A percentile compares a stretch with the other conserved stretches of the same genome.
phyloP scores from a whole-genome alignment of 2,329 filamentous ascomycete species.

The Helotiales sp. region DNA sequence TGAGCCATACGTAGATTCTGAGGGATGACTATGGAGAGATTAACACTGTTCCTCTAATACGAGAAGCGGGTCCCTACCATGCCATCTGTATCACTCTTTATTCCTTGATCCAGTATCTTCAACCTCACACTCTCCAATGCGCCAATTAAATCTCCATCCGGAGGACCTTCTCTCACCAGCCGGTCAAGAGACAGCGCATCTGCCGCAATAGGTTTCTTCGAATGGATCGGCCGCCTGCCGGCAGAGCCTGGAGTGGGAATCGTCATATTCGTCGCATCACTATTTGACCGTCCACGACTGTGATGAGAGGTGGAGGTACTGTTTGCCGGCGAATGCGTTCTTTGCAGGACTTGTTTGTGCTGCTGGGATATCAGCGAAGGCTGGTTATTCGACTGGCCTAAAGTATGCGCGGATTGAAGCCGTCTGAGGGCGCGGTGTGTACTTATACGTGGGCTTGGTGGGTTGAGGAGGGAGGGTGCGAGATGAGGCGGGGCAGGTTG shows the following conservation, averaged over 20 bases:
- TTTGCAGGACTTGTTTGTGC: slow-evolving; percentile 53
- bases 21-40: slow-evolving; percentile 71
- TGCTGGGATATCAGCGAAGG: slow-evolving; percentile 68
- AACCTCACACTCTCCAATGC: slow-evolving; percentile 73
- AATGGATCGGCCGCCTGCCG: slow-evolving; percentile 51
- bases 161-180: slow-evolving; percentile 80
- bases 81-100: slow-evolving; percentile 79
- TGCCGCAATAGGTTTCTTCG: slow-evolving; percentile 53
- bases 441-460: slow-evolving; percentile 67
- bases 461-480: slow-evolving; percentile 50
- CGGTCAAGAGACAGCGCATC: slow-evolving; percentile 71
- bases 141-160: slow-evolving; percentile 68
- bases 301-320: slow-evolving; percentile 34
- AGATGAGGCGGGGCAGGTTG: slow-evolving; percentile 31
- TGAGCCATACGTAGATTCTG: slow-evolving; percentile 95
- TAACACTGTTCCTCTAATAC: slow-evolving; percentile 22
- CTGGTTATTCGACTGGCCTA: slow-evolving; percentile 58
- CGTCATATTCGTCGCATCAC: slow-evolving; percentile 63
- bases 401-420: slow-evolving; percentile 75
- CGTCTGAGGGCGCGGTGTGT: slow-evolving; percentile 72
- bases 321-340: slow-evolving; percentile 32
- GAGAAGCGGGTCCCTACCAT: slow-evolving; percentile 61
- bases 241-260: slow-evolving; percentile 47
- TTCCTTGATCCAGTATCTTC: slow-evolving; percentile 75
- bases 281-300: slow-evolving; percentile 71